Evolutionary conservation across 345 rosid species (phyloP).

Genomic region (Raphanus sativus): DNA sequence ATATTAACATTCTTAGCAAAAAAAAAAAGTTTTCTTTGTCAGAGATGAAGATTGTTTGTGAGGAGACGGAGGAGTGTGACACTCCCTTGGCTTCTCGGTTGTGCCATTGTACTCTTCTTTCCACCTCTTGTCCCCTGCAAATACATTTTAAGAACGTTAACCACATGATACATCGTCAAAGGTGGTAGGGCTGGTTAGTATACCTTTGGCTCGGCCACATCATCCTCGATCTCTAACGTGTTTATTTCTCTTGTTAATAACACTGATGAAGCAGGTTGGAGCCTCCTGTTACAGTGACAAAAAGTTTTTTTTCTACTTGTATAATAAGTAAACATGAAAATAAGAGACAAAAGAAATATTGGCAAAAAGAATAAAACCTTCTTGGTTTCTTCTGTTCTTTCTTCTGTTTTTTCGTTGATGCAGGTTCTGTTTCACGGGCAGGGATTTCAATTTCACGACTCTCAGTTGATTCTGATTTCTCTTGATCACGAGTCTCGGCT

Average conservation of each 20-base stretch:
- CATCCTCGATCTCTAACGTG: constrained; percentile 56
- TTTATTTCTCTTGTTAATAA: constrained; percentile 65
- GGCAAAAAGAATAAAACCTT: constrained; percentile 27
- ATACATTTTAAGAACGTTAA: neutral
- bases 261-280: constrained; percentile 69
- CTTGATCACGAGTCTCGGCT: neutral
- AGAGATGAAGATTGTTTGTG: constrained; percentile 46
- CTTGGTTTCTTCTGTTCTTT: constrained; percentile 34
- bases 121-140: constrained; percentile 60
- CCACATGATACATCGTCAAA: neutral
- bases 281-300: constrained; percentile 54
- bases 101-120: constrained; percentile 46
- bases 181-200: neutral
- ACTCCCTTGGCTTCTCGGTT: constrained; percentile 67
- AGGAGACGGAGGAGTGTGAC: constrained; percentile 62
- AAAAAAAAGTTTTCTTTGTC: constrained; percentile 7
- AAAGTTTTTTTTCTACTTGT: neutral
- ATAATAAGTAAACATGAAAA: constrained; percentile 3
- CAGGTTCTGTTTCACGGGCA: constrained; percentile 24
- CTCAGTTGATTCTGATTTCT: neutral
- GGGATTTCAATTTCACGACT: constrained; percentile 12
- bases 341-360: neutral
- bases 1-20: too few species aligned
- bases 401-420: constrained; percentile 31
- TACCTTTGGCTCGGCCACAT: constrained; percentile 65